Percentiles rank a stretch among this genome's conserved stretches.
Evolutionary conservation across 2,329 filamentous ascomycete species (phyloP).

Genomic region (Alternaria novae-zelandiae): DNA sequence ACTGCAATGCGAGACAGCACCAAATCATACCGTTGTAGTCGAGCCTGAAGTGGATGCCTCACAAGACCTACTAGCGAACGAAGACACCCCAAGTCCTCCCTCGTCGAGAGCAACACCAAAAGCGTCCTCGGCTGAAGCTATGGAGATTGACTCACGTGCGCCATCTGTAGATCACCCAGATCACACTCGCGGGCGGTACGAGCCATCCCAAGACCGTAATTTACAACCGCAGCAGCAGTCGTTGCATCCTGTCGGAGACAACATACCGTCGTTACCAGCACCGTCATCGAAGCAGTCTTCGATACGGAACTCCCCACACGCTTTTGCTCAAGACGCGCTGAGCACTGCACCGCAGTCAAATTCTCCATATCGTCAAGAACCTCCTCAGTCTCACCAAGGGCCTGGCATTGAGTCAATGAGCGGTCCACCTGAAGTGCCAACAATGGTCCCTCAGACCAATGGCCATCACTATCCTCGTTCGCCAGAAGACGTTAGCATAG

Average conservation of each 20-base stretch:
- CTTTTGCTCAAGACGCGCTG: constrained; percentile 22
- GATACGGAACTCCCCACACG: constrained; percentile 16
- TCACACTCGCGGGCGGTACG: constrained; percentile 20
- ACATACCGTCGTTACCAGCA: constrained; percentile 22
- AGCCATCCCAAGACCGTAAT: constrained; percentile 23
- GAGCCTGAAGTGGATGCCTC: constrained; percentile 34
- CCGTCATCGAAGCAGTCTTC: constrained; percentile 21
- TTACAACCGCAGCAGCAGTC: constrained; percentile 24
- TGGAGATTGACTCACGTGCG: constrained; percentile 42
- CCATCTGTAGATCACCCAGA: constrained; percentile 22
- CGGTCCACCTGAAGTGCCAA: constrained; percentile 22
- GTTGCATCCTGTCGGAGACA: constrained; percentile 26
- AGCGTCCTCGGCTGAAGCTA: constrained; percentile 19
- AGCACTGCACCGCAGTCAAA: constrained; percentile 20
- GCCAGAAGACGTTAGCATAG: constrained; percentile 41
- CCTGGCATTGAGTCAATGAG: constrained; percentile 16
- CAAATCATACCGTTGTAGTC: constrained; percentile 29
- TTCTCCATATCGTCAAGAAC: constrained; percentile 20
- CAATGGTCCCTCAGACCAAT: constrained; percentile 27
- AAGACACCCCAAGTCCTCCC: constrained; percentile 24
- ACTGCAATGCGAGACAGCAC: constrained; percentile 44
- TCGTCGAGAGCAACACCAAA: constrained; percentile 14
- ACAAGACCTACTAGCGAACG: constrained; percentile 25
- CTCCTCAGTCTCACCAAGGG: constrained; percentile 22
- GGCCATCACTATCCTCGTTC: constrained; percentile 39